phyloP scores from a whole-genome alignment of 2,329 filamentous ascomycete species.

The Rutstroemia sydowiana region DNA sequence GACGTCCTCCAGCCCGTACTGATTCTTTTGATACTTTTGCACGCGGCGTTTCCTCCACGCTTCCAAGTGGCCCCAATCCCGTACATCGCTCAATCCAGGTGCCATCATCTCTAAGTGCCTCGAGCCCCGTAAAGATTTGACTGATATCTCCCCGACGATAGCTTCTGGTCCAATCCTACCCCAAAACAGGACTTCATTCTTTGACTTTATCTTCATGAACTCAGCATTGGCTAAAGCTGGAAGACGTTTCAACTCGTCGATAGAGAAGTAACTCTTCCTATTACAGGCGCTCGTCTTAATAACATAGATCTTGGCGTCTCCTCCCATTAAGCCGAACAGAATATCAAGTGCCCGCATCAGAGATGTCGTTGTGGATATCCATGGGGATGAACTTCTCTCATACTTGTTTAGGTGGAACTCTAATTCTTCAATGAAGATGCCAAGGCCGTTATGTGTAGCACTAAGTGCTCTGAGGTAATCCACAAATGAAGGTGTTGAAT shows the following conservation, averaged over 20 bases:
- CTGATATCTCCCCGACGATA: not conserved
- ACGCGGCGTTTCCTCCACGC: too few relatives aligned
- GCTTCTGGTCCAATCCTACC: not conserved
- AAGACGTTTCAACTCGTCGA: not conserved
- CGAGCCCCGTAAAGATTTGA: not conserved
- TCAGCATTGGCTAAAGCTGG: not conserved
- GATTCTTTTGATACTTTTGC: too few relatives aligned
- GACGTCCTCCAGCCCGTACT: too few relatives aligned
- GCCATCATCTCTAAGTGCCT: not conserved
- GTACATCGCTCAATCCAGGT: not conserved
- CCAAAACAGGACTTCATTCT: not conserved
- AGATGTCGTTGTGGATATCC: not conserved
- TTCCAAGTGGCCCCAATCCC: not conserved
- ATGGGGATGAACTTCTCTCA: not conserved
- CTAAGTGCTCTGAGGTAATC: too few relatives aligned
- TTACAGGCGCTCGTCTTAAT: not conserved
- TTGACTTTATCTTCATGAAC: not conserved
- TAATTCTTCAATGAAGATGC: not conserved
- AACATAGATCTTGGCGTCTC: not conserved
- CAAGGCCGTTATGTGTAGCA: not conserved
- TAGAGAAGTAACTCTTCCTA: not conserved
- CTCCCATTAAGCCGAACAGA: not conserved
- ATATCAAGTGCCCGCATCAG: not conserved
- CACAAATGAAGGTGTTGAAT: not conserved
- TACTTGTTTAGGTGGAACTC: not conserved